These are phyloP conservation scores for Actinomucor elegans DNA, from an alignment of 371 early-diverging fungal genomes.

Conservation along the genomic window DNA sequence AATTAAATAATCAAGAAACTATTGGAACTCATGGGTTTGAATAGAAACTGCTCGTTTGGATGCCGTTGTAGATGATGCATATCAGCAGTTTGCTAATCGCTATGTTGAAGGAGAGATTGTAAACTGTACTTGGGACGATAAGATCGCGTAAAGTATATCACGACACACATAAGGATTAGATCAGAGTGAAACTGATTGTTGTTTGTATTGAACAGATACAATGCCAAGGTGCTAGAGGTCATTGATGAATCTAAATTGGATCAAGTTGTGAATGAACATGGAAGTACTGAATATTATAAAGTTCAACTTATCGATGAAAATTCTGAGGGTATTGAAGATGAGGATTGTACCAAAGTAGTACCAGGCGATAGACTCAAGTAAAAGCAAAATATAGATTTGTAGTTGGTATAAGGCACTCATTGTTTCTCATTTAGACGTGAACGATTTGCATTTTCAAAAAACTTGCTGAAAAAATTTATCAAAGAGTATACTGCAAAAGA, in stretches of 20 bases:
- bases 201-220: too few relatives aligned
- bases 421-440: constrained; percentile 70
- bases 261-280: background rate
- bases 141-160: constrained; percentile 31
- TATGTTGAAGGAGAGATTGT: constrained; percentile 50
- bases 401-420: too few relatives aligned
- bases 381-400: background rate
- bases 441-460: constrained; percentile 69
- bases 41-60: constrained; percentile 57
- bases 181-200: too few relatives aligned
- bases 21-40: background rate
- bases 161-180: too few relatives aligned
- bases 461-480: constrained; percentile 68
- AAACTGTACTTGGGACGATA: constrained; percentile 53
- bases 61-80: constrained; percentile 53
- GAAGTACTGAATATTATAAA: constrained; percentile 13
- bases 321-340: constrained; percentile 28
- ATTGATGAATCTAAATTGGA: constrained; percentile 11
- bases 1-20: too few relatives aligned
- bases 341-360: constrained; percentile 35
- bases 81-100: constrained; percentile 43
- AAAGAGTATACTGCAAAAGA: constrained; percentile 68
- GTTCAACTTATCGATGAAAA: constrained; percentile 42
- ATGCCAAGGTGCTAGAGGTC: constrained; percentile 32
- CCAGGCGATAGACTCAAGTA: constrained; percentile 36